Conservation (phyloP, 2,329 filamentous ascomycete species). For the Cladorrhinum sp. region DNA sequence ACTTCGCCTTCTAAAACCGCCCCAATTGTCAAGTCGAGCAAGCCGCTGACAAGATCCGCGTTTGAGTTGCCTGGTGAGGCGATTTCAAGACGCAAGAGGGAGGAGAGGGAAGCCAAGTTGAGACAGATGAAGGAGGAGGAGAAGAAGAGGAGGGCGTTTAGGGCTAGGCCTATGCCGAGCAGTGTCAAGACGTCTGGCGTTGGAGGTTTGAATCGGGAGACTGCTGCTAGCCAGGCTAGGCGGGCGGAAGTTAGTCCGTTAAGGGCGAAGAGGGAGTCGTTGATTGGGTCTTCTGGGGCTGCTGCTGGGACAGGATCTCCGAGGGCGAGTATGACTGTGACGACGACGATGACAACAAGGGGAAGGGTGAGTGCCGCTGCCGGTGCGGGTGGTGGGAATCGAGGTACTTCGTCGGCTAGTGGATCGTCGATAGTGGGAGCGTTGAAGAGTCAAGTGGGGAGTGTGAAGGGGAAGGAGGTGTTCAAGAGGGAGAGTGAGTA, state of each 20-base stretch:
- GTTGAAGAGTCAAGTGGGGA: slow-evolving; percentile 51
- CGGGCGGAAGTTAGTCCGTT: slow-evolving; percentile 10
- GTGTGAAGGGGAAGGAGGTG: slow-evolving; percentile 52
- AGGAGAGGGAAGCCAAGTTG: slow-evolving; percentile 55
- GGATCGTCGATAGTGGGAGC: slow-evolving; percentile 42
- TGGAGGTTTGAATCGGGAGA: slow-evolving; percentile 48
- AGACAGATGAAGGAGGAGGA: slow-evolving; percentile 59
- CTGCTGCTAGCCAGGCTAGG: slow-evolving; percentile 55
- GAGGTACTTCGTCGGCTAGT: slow-evolving; percentile 46
- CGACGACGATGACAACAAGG: neutral
- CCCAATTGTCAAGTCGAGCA: slow-evolving; percentile 47
- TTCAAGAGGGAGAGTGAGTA: slow-evolving; percentile 51
- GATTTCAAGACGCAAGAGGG: slow-evolving; percentile 53
- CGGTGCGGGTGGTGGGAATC: slow-evolving; percentile 24
- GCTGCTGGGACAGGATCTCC: slow-evolving; percentile 27
- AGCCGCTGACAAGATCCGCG: slow-evolving; percentile 50
- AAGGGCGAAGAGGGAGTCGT: neutral
- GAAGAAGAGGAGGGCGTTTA: slow-evolving; percentile 60
- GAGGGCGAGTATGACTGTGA: neutral
- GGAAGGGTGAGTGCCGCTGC: slow-evolving; percentile 27
- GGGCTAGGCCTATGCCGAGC: slow-evolving; percentile 51
- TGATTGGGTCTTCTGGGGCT: slow-evolving; percentile 4
- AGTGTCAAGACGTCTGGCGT: slow-evolving; percentile 40
- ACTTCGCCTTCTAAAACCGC: slow-evolving; percentile 33
- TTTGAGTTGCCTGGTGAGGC: slow-evolving; percentile 65